Conservation (phyloP, 2,329 filamentous ascomycete genomes). For the Cladosporium sp. region DNA sequence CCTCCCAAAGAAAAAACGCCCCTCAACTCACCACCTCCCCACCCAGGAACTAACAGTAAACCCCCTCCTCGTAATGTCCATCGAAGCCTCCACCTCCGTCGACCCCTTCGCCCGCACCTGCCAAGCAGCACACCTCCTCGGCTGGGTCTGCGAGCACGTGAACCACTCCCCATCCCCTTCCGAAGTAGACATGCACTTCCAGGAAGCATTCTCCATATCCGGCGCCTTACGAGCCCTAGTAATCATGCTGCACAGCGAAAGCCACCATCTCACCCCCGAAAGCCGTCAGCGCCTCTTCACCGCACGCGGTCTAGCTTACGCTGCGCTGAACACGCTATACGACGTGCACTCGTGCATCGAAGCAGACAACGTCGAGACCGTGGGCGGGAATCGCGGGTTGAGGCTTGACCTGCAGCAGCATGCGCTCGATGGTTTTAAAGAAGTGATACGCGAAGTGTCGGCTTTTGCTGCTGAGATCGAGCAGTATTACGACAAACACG, state of each 20-base stretch:
- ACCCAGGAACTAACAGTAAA: constrained; percentile 21
- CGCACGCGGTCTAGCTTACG: constrained; percentile 22
- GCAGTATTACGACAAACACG: constrained; percentile 1
- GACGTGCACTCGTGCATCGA: constrained; percentile 28
- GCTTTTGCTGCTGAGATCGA: constrained; percentile 21
- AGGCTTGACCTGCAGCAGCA: constrained; percentile 19
- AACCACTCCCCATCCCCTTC: constrained; percentile 21
- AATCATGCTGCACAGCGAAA: constrained; percentile 14
- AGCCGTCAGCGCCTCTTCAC: constrained; percentile 21
- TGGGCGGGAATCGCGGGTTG: constrained; percentile 3
- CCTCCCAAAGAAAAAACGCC: not conserved
- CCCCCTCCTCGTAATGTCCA: constrained; percentile 26
- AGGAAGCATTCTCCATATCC: constrained; percentile 24
- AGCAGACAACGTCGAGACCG: constrained; percentile 20
- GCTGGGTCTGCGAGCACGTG: constrained; percentile 24
- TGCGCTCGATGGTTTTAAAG: constrained; percentile 24
- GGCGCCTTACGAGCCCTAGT: constrained; percentile 22
- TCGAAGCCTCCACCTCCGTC: constrained; percentile 24
- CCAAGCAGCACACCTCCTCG: constrained; percentile 25
- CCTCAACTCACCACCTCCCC: not conserved
- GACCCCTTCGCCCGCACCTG: constrained; percentile 26
- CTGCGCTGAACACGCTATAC: constrained; percentile 22
- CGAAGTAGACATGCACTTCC: constrained; percentile 24
- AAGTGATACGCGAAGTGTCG: constrained; percentile 16
- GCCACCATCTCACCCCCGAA: constrained; percentile 10